Evolutionary conservation across 768 basidiomycete genomes (phyloP).

Genomic region (Lactifluus rugatus): DNA sequence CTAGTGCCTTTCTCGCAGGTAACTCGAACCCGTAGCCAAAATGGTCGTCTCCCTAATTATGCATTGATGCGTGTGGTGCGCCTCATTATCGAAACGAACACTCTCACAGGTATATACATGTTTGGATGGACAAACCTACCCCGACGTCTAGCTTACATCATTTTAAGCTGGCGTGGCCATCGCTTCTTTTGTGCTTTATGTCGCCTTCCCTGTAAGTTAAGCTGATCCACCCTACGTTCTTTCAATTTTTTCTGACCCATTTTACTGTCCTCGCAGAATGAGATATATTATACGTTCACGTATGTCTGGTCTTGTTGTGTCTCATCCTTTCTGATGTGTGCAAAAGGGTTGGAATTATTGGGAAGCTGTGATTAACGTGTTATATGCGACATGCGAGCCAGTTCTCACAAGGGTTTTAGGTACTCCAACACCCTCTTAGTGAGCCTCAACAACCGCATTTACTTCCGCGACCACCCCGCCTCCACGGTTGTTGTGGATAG

Average conservation of each 20-base stretch:
- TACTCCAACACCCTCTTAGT: slow-evolving; percentile 24
- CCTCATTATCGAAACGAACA: slow-evolving; percentile 23
- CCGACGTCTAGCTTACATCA: background rate
- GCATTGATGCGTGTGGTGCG: slow-evolving; percentile 21
- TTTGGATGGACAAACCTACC: no score
- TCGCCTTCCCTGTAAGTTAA: slow-evolving; percentile 7
- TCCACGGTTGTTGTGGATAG: background rate
- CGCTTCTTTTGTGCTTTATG: background rate
- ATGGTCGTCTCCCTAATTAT: background rate
- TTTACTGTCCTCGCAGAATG: background rate
- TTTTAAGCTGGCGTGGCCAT: slow-evolving; percentile 1
- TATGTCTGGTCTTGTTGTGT: background rate
- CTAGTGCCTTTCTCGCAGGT: background rate
- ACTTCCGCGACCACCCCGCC: slow-evolving; percentile 7
- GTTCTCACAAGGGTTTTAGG: background rate
- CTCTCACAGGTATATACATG: background rate
- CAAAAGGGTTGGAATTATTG: slow-evolving; percentile 18
- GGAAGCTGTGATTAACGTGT: slow-evolving; percentile 13
- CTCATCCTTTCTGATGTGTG: background rate
- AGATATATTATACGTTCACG: slow-evolving; percentile 13
- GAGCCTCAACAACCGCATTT: slow-evolving; percentile 21
- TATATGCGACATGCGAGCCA: background rate
- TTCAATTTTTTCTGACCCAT: background rate
- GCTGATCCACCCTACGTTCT: background rate
- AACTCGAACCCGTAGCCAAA: background rate